Conservation (phyloP, 768 basidiomycete genomes). For the Dioszegia aurantiaca region DNA sequence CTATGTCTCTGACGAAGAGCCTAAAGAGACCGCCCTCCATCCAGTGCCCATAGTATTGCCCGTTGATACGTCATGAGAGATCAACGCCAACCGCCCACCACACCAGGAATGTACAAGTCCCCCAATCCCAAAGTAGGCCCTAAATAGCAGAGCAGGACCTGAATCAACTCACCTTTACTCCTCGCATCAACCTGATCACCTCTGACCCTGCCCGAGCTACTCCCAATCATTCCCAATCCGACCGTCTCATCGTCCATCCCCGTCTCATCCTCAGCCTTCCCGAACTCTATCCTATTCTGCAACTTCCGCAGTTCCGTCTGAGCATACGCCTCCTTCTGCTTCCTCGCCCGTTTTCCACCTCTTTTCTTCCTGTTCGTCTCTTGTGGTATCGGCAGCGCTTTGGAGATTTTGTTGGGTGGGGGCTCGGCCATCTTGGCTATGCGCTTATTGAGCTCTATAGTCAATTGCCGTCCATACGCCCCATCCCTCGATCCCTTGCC, state of each 20-base stretch:
- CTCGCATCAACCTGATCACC: slow-evolving; percentile 83
- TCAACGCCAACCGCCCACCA: too few species aligned
- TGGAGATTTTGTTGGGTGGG: slow-evolving; percentile 86
- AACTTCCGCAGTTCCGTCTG: slow-evolving; percentile 94
- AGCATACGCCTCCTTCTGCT: slow-evolving; percentile 97
- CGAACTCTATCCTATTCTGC: slow-evolving; percentile 95
- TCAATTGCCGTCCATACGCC: slow-evolving; percentile 68
- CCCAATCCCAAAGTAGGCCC: too few species aligned
- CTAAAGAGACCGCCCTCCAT: too few species aligned
- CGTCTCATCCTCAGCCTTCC: slow-evolving; percentile 91
- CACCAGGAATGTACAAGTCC: too few species aligned
- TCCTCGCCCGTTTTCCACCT: slow-evolving; percentile 91
- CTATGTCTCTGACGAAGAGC: neutral
- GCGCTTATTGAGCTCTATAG: slow-evolving; percentile 87
- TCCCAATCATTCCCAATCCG: slow-evolving; percentile 95
- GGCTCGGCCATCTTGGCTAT: slow-evolving; percentile 89
- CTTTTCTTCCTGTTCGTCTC: slow-evolving; percentile 90
- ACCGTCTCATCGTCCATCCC: slow-evolving; percentile 97
- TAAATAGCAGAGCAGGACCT: neutral
- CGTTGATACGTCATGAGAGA: too few species aligned
- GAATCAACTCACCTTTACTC: slow-evolving; percentile 70
- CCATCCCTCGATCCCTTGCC: slow-evolving; percentile 75
- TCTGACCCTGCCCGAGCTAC: slow-evolving; percentile 79
- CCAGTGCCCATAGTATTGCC: too few species aligned
- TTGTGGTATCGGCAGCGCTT: slow-evolving; percentile 88